Evolutionary conservation across 2,329 filamentous ascomycete species (phyloP).

Genomic region (Colletotrichum karsti): DNA sequence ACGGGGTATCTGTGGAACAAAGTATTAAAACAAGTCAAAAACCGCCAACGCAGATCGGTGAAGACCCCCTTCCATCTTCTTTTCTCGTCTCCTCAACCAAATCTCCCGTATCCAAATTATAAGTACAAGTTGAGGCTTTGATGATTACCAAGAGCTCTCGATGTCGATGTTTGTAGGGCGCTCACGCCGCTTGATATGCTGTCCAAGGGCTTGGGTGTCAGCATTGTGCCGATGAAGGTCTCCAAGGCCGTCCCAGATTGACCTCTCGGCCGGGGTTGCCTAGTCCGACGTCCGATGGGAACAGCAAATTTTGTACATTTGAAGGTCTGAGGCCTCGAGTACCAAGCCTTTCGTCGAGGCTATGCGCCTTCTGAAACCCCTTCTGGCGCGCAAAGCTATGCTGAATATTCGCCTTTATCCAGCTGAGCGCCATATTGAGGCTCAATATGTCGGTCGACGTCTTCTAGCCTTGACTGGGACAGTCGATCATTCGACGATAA

Average conservation of each 20-base stretch:
- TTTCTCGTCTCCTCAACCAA: not conserved
- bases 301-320: too few relatives aligned
- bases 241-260: not conserved
- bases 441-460: too few relatives aligned
- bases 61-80: not conserved
- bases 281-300: too few relatives aligned
- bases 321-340: too few relatives aligned
- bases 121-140: slow-evolving; percentile 5
- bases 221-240: not conserved
- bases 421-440: too few relatives aligned
- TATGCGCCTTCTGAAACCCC: not conserved
- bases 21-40: slow-evolving; percentile 4
- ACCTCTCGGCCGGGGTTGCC: too few relatives aligned
- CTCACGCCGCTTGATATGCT: not conserved
- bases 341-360: too few relatives aligned
- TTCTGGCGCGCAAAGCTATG: too few relatives aligned
- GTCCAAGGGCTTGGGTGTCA: not conserved
- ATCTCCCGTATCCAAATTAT: slow-evolving; percentile 15
- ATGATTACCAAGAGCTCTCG: not conserved
- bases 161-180: not conserved
- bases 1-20: slow-evolving; percentile 24
- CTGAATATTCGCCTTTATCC: too few relatives aligned
- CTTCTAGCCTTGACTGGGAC: too few relatives aligned
- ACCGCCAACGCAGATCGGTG: not conserved
- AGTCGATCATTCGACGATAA: too few relatives aligned